These are phyloP conservation scores for Sedum album DNA, from an alignment of 164 flowering plant species.

Conservation along the genomic window DNA sequence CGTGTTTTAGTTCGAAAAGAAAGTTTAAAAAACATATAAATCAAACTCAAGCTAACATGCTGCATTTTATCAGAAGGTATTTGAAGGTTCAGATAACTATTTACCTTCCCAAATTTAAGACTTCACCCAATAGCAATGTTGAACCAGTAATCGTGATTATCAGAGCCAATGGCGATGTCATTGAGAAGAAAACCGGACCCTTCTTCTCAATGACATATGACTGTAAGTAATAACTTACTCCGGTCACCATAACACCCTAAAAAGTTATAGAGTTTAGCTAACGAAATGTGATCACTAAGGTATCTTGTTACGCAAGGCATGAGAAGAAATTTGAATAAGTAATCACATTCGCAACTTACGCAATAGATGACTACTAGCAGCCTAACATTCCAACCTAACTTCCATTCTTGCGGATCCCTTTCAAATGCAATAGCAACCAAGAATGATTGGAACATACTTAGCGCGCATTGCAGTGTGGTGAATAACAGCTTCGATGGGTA, in stretches of 20 bases:
- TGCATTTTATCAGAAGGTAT: too few species aligned
- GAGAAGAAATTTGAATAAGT: neutral
- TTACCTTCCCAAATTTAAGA: slow-evolving; percentile 56
- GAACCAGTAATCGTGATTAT: slow-evolving; percentile 50
- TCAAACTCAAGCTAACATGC: neutral
- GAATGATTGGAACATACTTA: slow-evolving; percentile 54
- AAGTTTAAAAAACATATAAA: neutral
- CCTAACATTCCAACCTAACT: slow-evolving; percentile 42
- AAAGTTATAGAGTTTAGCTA: neutral
- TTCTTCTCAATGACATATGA: slow-evolving; percentile 70
- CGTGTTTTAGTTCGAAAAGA: neutral
- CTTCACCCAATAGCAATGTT: slow-evolving; percentile 43
- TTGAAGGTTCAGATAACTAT: too few species aligned
- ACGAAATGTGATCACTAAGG: neutral
- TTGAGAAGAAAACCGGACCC: slow-evolving; percentile 69
- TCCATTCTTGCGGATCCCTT: slow-evolving; percentile 46
- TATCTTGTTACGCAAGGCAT: neutral
- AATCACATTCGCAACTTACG: slow-evolving; percentile 17
- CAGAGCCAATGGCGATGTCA: slow-evolving; percentile 49
- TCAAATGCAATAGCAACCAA: slow-evolving; percentile 42
- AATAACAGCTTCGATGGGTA: slow-evolving; percentile 56
- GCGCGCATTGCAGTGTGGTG: slow-evolving; percentile 42
- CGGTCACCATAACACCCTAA: slow-evolving; percentile 70
- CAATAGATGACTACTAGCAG: slow-evolving; percentile 45
- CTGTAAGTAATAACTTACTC: slow-evolving; percentile 55